Base-by-base conservation (phyloP, 140 eudicot genomes). In the Senecio squalidus region DNA sequence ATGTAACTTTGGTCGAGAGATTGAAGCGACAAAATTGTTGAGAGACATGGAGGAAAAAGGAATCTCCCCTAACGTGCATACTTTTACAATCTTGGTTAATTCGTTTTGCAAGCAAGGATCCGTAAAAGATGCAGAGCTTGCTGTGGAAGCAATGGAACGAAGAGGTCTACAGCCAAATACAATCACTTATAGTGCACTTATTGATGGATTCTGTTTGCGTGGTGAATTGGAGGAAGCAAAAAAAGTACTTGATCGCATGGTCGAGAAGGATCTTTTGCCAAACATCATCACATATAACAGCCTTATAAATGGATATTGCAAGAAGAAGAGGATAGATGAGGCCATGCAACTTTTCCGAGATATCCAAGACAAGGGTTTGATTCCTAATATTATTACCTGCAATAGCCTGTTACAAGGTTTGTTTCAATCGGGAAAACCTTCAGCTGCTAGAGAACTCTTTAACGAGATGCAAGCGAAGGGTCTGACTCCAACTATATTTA, bases 301-400 rank as follows among this genome's bases (percentile, higher is more conserved):
- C 25, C n/a, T 78, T 29, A 68, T 78, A 22, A 69, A 74, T 38
- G 74, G 74, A 7, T 78, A 68, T 22, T 73, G 77, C 64, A 72
- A 64, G 21, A 72, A 39, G 44, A 57, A 24, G 31, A 39, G 54
- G 20, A 27, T 74, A 4, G 50, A 61, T 33, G 71, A 68, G 21
- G 80, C 80, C 45, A 62, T 65, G 39, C 54, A 24, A 34, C 68
- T 73, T 45, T 66, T 73, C 50, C 34, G 11, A 57, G 62, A 78
- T 60, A 36, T 76, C 64, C 33, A 43, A 60, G 23, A 51, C 36
- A 69, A 45, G 44, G 66, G 76, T 45, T 71, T 71, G 31, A 20
- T 61, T 52, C 70, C 53, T 18, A 47, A 62, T 44, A 52, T 62
- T 62, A 23, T 62, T 6, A 71, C 71, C 16, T 71, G 62, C 54